These are phyloP conservation scores for Gynostemma pentaphyllum DNA, from an alignment of 306 rosid species.

Conservation along the genomic window DNA sequence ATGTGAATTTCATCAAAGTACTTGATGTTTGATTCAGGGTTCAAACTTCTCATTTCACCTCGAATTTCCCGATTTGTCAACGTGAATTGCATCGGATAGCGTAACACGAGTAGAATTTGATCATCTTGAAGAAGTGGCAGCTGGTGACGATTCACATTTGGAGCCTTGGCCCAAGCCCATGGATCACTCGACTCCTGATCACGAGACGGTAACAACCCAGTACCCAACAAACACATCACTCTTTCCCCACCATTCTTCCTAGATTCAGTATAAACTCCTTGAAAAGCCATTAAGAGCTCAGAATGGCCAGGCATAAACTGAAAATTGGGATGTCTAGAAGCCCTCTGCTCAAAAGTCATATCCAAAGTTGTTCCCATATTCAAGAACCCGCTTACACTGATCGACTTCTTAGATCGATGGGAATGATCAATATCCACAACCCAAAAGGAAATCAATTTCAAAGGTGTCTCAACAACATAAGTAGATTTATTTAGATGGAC, in stretches of 20 bases:
- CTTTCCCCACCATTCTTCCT: constrained; percentile 72
- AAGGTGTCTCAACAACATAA: constrained; percentile 18
- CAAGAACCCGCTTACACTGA: constrained; percentile 48
- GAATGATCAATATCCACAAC: constrained; percentile 52
- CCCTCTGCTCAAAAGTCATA: constrained; percentile 23
- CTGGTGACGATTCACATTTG: constrained; percentile 18
- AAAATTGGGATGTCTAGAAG: constrained; percentile 32
- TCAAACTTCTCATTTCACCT: constrained; percentile 72
- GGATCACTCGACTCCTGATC: constrained; percentile 46
- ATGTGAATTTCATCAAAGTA: constrained; percentile 62
- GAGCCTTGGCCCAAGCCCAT: constrained; percentile 61
- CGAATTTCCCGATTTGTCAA: constrained; percentile 50
- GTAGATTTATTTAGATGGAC: neutral
- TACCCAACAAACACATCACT: constrained; percentile 80
- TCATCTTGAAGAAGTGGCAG: constrained; percentile 66
- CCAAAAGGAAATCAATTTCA: constrained; percentile 59
- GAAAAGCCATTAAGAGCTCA: constrained; percentile 43
- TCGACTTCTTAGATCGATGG: constrained; percentile 41
- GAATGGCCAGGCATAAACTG: constrained; percentile 54
- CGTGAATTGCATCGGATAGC: constrained; percentile 50
- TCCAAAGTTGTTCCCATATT: constrained; percentile 43
- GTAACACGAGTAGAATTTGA: constrained; percentile 59
- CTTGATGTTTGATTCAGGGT: constrained; percentile 50
- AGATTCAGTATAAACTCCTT: constrained; percentile 81
- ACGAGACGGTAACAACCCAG: constrained; percentile 64